A percentile compares a stretch with the other conserved stretches of the same genome.
Evolutionary conservation across 1,284 basidiomycete species (phyloP).

Genomic region (Abortiporus biennis): DNA sequence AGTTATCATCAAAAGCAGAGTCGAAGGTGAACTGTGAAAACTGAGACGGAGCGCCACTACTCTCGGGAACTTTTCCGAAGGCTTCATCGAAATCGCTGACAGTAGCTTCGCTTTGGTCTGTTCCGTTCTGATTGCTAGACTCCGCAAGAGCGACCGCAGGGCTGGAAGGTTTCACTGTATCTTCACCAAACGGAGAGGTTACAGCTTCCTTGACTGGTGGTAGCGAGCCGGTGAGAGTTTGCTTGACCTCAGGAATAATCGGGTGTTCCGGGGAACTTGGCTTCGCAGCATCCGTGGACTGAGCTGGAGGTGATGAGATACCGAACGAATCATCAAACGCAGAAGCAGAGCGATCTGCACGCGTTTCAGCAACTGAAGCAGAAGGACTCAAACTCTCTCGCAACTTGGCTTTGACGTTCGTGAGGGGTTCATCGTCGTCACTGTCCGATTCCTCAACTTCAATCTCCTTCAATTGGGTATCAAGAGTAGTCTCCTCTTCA

Average conservation of each 20-base stretch:
- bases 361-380: constrained; percentile 18
- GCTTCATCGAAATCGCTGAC: constrained; percentile 72
- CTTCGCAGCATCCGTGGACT: constrained; percentile 7
- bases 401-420: constrained; percentile 19
- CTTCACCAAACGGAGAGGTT: constrained; percentile 16
- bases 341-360: constrained; percentile 19
- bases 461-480: constrained; percentile 52
- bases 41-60: constrained; percentile 26
- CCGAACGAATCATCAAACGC: constrained; percentile 67
- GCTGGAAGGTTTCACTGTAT: constrained; percentile 10
- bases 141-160: no score
- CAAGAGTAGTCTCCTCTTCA: constrained; percentile 43
- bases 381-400: constrained; percentile 12
- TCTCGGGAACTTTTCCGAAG: constrained; percentile 46
- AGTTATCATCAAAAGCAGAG: constrained; percentile 79
- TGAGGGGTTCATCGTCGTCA: constrained; percentile 40
- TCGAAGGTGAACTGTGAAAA: constrained; percentile 54
- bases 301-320: constrained; percentile 16
- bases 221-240: constrained; percentile 2
- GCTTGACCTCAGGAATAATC: constrained; percentile 1
- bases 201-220: background rate
- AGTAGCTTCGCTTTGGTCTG: constrained; percentile 27
- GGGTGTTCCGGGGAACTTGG: constrained; percentile 1
- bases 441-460: constrained; percentile 61
- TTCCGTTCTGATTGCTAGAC: constrained; percentile 16